These are phyloP conservation scores for Barnettozyma sp. DNA, from an alignment of 805 yeast species.

Conservation along the genomic window DNA sequence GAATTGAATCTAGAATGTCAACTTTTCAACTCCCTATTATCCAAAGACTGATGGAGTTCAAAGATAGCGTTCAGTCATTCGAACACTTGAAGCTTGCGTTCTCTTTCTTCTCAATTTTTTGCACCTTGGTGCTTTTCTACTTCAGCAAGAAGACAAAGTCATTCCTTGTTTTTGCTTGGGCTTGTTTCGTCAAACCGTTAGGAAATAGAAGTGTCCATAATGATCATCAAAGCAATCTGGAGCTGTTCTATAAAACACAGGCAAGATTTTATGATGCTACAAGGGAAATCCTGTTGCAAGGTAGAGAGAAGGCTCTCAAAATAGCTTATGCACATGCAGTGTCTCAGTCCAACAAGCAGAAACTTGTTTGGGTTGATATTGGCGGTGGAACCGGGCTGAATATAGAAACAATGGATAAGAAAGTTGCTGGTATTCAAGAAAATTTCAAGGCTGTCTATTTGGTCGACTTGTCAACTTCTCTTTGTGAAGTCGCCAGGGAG, in stretches of 20 bases:
- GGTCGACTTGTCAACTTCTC: conserved; percentile 70
- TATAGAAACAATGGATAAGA: conserved; percentile 64
- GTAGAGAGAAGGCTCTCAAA: conserved; percentile 57
- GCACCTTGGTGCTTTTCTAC: conserved; percentile 9
- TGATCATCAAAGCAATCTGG: conserved; percentile 33
- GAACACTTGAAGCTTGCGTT: conserved; percentile 7
- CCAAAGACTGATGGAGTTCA: conserved; percentile 2
- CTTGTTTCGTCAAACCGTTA: conserved; percentile 30
- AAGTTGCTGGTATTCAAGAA: conserved; percentile 29
- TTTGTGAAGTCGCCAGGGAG: conserved; percentile 62
- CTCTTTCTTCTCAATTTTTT: conserved; percentile 8
- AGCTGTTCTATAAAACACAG: conserved; percentile 67
- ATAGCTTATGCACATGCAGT: conserved; percentile 52
- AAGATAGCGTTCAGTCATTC: conserved; percentile 5
- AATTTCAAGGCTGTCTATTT: conserved; percentile 61
- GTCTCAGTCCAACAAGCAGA: conserved; percentile 26
- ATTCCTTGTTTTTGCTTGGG: conserved; percentile 26
- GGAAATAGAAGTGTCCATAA: conserved; percentile 23
- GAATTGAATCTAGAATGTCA: conserved; percentile 1
- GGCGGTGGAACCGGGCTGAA: conserved; percentile 88
- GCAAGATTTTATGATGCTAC: conserved; percentile 74
- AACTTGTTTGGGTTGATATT: conserved; percentile 67
- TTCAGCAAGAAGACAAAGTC: conserved; percentile 19
- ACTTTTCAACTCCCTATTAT: conserved; percentile 6
- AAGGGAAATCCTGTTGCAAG: conserved; percentile 57